Conservation (phyloP, 1,284 basidiomycete genomes). For the Pseudozyma hubeiensis region DNA sequence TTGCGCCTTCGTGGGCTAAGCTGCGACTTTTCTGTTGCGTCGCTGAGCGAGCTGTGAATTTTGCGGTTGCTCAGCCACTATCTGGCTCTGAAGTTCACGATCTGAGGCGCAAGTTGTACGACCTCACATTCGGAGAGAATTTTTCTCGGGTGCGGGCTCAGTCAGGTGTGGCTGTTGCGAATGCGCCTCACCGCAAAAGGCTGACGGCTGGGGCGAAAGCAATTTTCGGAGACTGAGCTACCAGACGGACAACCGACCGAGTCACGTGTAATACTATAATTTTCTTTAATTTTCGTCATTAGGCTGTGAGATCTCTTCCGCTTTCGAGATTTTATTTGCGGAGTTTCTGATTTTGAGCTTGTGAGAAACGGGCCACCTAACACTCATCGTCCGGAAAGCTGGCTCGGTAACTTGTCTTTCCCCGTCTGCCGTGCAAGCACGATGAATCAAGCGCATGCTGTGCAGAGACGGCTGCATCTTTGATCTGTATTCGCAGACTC, state of each 20-base stretch:
- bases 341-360: too few relatives aligned
- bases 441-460: too few relatives aligned
- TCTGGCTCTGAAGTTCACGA: not conserved
- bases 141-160: too few relatives aligned
- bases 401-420: too few relatives aligned
- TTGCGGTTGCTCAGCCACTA: constrained; percentile 7
- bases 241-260: not conserved
- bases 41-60: not conserved
- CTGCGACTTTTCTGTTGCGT: not conserved
- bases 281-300: not conserved
- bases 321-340: too few relatives aligned
- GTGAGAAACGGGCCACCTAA: too few relatives aligned
- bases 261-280: constrained; percentile 3
- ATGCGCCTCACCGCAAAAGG: not conserved
- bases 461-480: too few relatives aligned
- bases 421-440: too few relatives aligned
- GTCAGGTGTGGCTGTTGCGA: too few relatives aligned
- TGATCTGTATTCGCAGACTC: too few relatives aligned
- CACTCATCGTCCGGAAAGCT: too few relatives aligned
- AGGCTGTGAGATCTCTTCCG: not conserved
- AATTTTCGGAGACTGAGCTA: not conserved
- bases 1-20: not conserved
- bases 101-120: not conserved
- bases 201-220: not conserved
- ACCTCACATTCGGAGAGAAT: too few relatives aligned